phyloP scores from a whole-genome alignment of 2,329 filamentous ascomycete genomes.

The Fusarium coffeatum region DNA sequence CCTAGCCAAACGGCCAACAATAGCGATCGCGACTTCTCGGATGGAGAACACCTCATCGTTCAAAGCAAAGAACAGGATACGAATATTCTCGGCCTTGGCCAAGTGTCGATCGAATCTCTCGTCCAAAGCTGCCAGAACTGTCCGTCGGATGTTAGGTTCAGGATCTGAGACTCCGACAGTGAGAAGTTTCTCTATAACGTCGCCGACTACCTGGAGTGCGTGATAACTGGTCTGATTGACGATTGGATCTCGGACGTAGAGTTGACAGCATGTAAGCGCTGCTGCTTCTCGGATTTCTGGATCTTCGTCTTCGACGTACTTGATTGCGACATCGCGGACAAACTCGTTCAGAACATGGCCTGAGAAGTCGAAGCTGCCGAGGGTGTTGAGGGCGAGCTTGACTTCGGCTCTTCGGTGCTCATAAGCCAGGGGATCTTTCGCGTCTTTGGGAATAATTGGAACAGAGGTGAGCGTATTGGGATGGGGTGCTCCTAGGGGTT shows the following conservation, averaged over 20 bases:
- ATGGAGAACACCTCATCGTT: constrained; percentile 96
- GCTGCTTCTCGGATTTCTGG: constrained; percentile 93
- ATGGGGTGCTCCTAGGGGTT: constrained; percentile 89
- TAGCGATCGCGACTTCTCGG: constrained; percentile 92
- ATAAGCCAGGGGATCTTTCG: constrained; percentile 83
- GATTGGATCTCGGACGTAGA: constrained; percentile 96
- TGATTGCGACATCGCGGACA: constrained; percentile 96
- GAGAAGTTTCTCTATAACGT: constrained; percentile 96
- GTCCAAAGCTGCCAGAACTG: constrained; percentile 89
- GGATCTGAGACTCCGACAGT: constrained; percentile 95
- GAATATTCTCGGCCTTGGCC: constrained; percentile 97
- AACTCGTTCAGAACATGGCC: constrained; percentile 97
- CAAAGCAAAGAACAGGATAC: constrained; percentile 92
- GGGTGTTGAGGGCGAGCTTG: constrained; percentile 90
- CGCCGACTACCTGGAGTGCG: constrained; percentile 94
- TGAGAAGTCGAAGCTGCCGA: constrained; percentile 97
- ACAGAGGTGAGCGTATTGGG: constrained; percentile 82
- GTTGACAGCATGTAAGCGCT: constrained; percentile 95
- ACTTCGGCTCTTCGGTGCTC: constrained; percentile 87
- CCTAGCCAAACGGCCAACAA: constrained; percentile 90
- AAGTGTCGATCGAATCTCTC: constrained; percentile 95
- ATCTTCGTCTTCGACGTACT: constrained; percentile 97
- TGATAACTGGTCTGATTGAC: constrained; percentile 98
- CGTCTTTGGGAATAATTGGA: constrained; percentile 87
- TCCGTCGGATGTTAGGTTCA: constrained; percentile 87